Evolutionary conservation across 495 filamentous ascomycete species (phyloP), one percentile per base, ranked within the genome.

Genomic region (Filosporella fistucella): DNA sequence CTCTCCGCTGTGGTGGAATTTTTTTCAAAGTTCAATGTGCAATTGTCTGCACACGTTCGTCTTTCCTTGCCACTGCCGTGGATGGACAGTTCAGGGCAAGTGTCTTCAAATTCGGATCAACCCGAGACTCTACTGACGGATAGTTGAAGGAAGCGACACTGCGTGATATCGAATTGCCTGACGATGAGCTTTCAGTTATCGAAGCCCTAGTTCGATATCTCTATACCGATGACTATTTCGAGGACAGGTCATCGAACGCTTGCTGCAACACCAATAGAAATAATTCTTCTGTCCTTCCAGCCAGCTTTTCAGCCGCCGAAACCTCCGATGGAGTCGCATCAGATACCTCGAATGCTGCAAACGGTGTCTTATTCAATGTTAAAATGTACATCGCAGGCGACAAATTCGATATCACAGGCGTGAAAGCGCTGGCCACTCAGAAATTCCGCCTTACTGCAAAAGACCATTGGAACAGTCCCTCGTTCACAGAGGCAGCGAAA

Each of bases 361-460:
- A 43, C 10, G 35, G 54, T 22, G 38, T 67, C 22, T 28, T 65
- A 4, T 60, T 66, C 46, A 57, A 70, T 43, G 52, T 63, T 17
- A 57, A 60, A n/a, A 55, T 70, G n/a, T 76, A 72, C 40, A 45
- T 62, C 3, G 60, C 70, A 20, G 69, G 63, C 2, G 66, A 74
- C 43, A 72, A 71, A 40, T 72, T 66, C 46, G 52, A 55, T 17
- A 57, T 76, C 4, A 51, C 44, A 0, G 50, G 35, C 11, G 50
- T 76, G 8, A 68, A 71, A 49, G 24, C 55, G 0, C 49, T 68
- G 9, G 59, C 67, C 0, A 43, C 6, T 14, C 16, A 26, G 3
- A 43, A 43, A 30, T 26, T 20, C 25, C 9, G 18, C 2, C 17
- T 14, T 7, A 13, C 5, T 9, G 25, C 25, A 1, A 18, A 30